A percentile compares a stretch with the other conserved stretches of the same genome.
These are phyloP conservation scores for Raffaelea arxii DNA, from an alignment of 2,329 filamentous ascomycete species.

Conservation along the genomic window DNA sequence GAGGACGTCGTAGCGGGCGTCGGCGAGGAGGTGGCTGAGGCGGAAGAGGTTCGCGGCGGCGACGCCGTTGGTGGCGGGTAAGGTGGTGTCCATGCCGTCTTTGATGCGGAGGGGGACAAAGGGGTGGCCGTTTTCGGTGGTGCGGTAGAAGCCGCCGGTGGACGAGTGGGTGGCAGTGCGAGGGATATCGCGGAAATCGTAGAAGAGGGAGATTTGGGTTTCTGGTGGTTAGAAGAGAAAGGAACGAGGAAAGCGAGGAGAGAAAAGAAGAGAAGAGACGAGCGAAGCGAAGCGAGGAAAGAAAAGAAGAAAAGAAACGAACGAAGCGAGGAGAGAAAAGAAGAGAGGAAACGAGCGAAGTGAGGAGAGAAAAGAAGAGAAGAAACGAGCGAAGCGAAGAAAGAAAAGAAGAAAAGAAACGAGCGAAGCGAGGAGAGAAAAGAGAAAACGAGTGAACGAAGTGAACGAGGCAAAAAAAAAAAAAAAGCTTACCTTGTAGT, in stretches of 20 bases:
- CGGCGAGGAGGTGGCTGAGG: constrained; percentile 46
- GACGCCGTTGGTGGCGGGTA: constrained; percentile 82
- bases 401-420: too few relatives aligned
- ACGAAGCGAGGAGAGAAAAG: too few relatives aligned
- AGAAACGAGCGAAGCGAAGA: too few relatives aligned
- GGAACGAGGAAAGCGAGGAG: not conserved
- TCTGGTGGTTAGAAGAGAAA: constrained; percentile 30
- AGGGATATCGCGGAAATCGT: constrained; percentile 41
- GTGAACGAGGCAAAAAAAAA: not conserved
- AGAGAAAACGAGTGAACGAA: too few relatives aligned
- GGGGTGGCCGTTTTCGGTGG: constrained; percentile 46
- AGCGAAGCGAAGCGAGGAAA: too few relatives aligned
- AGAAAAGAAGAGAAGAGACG: too few relatives aligned
- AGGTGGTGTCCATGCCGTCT: constrained; percentile 87
- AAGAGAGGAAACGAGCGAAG: too few relatives aligned
- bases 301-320: too few relatives aligned
- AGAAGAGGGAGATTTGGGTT: constrained; percentile 67
- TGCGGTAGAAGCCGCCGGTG: constrained; percentile 65
- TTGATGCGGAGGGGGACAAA: constrained; percentile 80
- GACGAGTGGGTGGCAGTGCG: constrained; percentile 25
- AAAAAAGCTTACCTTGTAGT: constrained; percentile 54
- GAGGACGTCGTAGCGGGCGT: constrained; percentile 41
- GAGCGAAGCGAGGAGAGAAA: too few relatives aligned
- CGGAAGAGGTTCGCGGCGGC: constrained; percentile 83
- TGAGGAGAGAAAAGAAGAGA: too few relatives aligned